Evolutionary conservation across 2,329 filamentous ascomycete species (phyloP), one percentile per base, ranked within the genome.

Genomic region (Tolypocladium album): DNA sequence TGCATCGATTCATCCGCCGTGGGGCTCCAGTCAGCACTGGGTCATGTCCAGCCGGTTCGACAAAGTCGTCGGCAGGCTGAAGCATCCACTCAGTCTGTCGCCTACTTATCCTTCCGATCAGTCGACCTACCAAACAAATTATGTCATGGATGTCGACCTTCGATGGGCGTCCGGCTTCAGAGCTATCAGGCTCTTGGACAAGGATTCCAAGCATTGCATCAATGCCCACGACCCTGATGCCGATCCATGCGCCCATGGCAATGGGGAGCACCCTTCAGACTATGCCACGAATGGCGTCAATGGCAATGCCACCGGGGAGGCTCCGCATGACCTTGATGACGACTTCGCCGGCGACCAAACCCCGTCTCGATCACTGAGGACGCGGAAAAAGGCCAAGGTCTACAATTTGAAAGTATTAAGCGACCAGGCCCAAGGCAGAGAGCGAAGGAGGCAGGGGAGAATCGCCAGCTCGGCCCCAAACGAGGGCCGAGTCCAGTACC

Each of bases 371-470:
- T 78, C 79, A 1, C 69, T 83, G 22, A 76, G 82, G 52, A 71
- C 73, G 20, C 76, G 82, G 58, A 76, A 71, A 22, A 74, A 73
- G 50, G 78, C 77, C 60, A 79, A 80, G 61, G 76, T 78, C 27
- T 87, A 87, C 67, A 87, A 87, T 63, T 69, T 86, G 43, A 86
- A 84, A 67, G 74, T 79, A 15, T 71, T 86, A 20, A 85, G 79
- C 68, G 81, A 83, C 64, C 80, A 82, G 64, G 81, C 82, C 7
- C 77, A 82, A 58, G 82, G 82, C 4, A 81, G 76, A 64, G 78
- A 79, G 52, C 76, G 75, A 62, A 80, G 78, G 63, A 75, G 75
- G 66, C 66, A 66, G 59, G 61, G 66, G 60, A 64, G 68, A 61
- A 63, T 62, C 62, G 60, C 67, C 59, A 63, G 69, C 57, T 56